Percentiles rank a stretch among this genome's conserved stretches.
Conservation (phyloP, 768 basidiomycete genomes). For the Auriscalpium orientale region DNA sequence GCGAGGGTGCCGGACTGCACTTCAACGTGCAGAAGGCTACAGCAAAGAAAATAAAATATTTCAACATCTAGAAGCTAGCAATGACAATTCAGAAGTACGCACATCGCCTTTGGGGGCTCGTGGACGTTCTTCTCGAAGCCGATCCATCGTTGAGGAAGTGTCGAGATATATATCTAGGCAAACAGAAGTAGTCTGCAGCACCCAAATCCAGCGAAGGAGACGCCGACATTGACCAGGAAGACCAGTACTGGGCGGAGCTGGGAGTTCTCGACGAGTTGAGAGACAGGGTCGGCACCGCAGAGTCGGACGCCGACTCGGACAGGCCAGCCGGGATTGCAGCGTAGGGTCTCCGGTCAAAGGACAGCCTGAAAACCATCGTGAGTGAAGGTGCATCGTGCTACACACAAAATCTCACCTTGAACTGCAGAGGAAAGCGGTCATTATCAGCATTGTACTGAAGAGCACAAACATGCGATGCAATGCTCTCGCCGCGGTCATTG, state of each 20-base stretch:
- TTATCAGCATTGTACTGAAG: conserved; percentile 10
- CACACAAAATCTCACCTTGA: not conserved
- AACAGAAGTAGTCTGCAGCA: not conserved
- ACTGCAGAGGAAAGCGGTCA: not conserved
- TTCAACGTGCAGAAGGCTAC: not conserved
- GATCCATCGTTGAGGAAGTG: not conserved
- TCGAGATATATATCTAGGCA: not conserved
- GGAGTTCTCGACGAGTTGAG: not conserved
- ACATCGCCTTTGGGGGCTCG: not conserved
- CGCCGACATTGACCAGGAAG: not conserved
- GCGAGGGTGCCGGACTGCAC: not conserved
- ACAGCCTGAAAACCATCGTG: not conserved
- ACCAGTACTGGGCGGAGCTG: not conserved
- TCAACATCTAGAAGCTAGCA: not conserved
- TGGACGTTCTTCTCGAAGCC: not conserved
- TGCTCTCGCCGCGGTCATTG: conserved; percentile 15
- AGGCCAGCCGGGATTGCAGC: not conserved
- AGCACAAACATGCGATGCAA: conserved; percentile 17
- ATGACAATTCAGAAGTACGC: not conserved
- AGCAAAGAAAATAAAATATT: not conserved
- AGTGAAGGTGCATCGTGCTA: not conserved
- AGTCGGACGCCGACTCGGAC: no score
- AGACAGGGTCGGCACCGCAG: not conserved
- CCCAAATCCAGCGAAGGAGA: not conserved
- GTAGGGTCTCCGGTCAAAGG: not conserved